These are phyloP conservation scores for Leccinum holopus DNA, from an alignment of 1,284 basidiomycete genomes.

Conservation along the genomic window DNA sequence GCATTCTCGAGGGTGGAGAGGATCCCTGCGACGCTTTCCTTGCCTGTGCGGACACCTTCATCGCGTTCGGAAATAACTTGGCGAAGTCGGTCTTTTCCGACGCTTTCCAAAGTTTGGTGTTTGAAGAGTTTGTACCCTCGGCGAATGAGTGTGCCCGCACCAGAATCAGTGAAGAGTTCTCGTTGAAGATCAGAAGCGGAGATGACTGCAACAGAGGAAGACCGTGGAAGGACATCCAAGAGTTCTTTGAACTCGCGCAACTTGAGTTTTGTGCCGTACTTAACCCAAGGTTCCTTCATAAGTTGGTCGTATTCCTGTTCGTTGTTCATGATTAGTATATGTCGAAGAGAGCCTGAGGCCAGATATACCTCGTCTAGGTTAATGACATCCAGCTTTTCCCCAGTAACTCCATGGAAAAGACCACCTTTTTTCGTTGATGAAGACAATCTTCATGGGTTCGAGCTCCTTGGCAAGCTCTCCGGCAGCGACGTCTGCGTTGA, in stretches of 20 bases:
- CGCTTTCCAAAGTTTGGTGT: conserved; percentile 75
- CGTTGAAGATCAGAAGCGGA: conserved; percentile 92
- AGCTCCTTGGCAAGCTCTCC: conserved; percentile 95
- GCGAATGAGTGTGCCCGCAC: conserved; percentile 96
- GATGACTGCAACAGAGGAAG: conserved; percentile 98
- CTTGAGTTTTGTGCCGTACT: conserved; percentile 99
- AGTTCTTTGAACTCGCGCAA: conserved; percentile 99
- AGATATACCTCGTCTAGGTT: conserved; percentile 89
- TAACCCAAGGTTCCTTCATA: conserved; percentile 99
- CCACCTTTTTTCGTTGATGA: conserved; percentile 99
- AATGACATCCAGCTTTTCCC: conserved; percentile 93
- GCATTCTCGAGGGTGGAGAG: conserved; percentile 78
- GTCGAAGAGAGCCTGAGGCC: conserved; percentile 1
- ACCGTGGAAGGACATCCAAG: conserved; percentile 95
- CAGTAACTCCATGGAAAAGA: conserved; percentile 94
- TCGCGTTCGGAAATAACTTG: conserved; percentile 94
- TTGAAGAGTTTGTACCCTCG: conserved; percentile 98
- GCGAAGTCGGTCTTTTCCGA: conserved; percentile 92
- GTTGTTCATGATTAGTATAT: conserved; percentile 4
- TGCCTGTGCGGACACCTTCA: conserved; percentile 84
- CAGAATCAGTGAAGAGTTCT: conserved; percentile 98
- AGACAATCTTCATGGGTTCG: conserved; percentile 99
- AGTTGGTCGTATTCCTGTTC: conserved; percentile 89
- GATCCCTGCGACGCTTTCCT: conserved; percentile 87
- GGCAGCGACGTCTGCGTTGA: conserved; percentile 96